Evolutionary conservation across 2,329 filamentous ascomycete genomes (phyloP).

Genomic region (Aspergillus neotritici): DNA sequence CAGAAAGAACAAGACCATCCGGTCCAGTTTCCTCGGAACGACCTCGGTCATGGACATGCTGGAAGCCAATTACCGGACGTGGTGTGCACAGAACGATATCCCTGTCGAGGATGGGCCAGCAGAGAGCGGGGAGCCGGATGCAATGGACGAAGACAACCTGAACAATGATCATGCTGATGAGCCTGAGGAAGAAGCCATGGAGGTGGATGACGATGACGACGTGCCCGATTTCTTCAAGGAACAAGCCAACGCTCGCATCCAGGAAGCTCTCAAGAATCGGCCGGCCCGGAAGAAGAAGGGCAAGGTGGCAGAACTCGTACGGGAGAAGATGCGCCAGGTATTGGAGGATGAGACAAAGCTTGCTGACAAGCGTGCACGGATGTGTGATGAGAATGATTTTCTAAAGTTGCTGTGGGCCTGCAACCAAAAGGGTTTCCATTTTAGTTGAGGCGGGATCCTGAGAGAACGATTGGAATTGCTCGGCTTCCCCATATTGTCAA

Average conservation of each 20-base stretch:
- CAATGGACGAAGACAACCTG: conserved; percentile 31
- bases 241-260: conserved; percentile 30
- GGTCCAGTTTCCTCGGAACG: conserved; percentile 74
- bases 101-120: conserved; percentile 62
- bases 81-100: conserved; percentile 81
- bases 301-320: conserved; percentile 73
- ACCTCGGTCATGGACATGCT: conserved; percentile 75
- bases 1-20: conserved; percentile 84
- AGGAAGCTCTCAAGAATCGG: conserved; percentile 41
- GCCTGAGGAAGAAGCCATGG: conserved; percentile 45
- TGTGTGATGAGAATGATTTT: conserved; percentile 92
- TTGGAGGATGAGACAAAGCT: conserved; percentile 74
- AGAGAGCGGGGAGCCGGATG: conserved; percentile 28
- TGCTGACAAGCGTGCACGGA: conserved; percentile 71
- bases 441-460: conserved; percentile 51
- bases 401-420: conserved; percentile 75
- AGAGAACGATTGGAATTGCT: not conserved
- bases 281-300: conserved; percentile 67
- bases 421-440: conserved; percentile 90
- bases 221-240: conserved; percentile 82
- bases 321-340: conserved; percentile 78
- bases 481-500: no score
- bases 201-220: conserved; percentile 55
- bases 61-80: conserved; percentile 83
- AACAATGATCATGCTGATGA: conserved; percentile 41